Conservation (phyloP, 2,329 filamentous ascomycete genomes). For the Beauveria pseudobassiana region DNA sequence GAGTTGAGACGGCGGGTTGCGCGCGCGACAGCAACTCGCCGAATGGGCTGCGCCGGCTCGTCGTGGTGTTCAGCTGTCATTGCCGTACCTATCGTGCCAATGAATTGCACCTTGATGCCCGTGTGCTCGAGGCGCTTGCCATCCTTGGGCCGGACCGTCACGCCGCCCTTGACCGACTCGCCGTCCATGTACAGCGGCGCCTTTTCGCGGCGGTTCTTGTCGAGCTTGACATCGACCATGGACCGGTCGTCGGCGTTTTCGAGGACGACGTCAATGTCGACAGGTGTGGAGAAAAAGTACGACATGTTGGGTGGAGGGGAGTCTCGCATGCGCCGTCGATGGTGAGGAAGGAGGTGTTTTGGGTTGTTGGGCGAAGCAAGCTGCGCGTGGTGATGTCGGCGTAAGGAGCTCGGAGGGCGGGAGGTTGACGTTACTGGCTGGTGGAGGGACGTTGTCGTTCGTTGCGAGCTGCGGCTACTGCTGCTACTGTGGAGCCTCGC, state of each 20-base stretch:
- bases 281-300: constrained; percentile 95
- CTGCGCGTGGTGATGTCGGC: background rate
- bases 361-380: background rate
- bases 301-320: constrained; percentile 56
- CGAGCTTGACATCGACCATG: constrained; percentile 95
- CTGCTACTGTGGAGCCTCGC: constrained; percentile 3
- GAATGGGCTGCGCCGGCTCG: constrained; percentile 3
- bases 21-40: background rate
- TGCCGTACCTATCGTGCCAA: constrained; percentile 82
- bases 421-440: background rate
- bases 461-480: constrained; percentile 2
- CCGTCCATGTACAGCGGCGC: constrained; percentile 96
- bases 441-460: constrained; percentile 4
- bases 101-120: constrained; percentile 99
- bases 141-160: constrained; percentile 94
- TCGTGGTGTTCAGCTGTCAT: no score
- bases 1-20: background rate
- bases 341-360: no score
- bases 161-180: constrained; percentile 93
- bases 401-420: constrained; percentile 1
- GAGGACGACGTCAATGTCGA: constrained; percentile 98
- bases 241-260: constrained; percentile 90
- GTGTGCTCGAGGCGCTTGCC: constrained; percentile 97
- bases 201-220: constrained; percentile 96
- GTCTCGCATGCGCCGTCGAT: background rate